Conservation (phyloP, 352 stramenopile genomes). For the Globisporangium lucens region DNA sequence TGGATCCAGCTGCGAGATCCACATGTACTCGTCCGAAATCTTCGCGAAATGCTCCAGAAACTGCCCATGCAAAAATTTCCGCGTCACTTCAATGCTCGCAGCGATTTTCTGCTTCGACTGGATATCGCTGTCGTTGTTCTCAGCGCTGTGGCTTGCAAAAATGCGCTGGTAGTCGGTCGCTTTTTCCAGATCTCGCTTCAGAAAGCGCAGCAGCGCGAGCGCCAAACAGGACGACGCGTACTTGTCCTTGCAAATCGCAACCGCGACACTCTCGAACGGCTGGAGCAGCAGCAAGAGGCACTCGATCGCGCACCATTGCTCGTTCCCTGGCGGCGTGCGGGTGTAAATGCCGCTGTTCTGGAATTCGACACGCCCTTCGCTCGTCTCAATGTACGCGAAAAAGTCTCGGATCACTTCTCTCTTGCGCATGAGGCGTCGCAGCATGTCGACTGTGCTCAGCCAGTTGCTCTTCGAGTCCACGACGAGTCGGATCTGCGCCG, state of each 20-base stretch:
- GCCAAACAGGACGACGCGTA: constrained; percentile 36
- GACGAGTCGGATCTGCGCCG: constrained; percentile 35
- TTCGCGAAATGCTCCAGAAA: constrained; percentile 37
- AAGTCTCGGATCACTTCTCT: constrained; percentile 42
- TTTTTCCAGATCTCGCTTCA: constrained; percentile 47
- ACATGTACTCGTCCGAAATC: constrained; percentile 37
- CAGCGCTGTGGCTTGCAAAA: constrained; percentile 24
- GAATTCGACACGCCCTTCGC: constrained; percentile 34
- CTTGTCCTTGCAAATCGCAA: constrained; percentile 42
- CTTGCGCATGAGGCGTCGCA: constrained; percentile 40
- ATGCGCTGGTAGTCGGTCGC: constrained; percentile 42
- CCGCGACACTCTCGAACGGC: constrained; percentile 45
- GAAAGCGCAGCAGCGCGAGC: constrained; percentile 39
- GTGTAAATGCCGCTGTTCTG: constrained; percentile 20
- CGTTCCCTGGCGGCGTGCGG: constrained; percentile 26
- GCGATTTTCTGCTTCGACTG: constrained; percentile 27
- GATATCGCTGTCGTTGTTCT: constrained; percentile 6
- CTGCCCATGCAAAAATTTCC: constrained; percentile 34
- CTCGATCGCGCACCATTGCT: constrained; percentile 42
- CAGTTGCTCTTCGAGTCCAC: constrained; percentile 41
- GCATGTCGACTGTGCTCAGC: constrained; percentile 48
- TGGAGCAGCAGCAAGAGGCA: constrained; percentile 38
- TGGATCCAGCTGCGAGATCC: constrained; percentile 47
- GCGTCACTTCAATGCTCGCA: constrained; percentile 28
- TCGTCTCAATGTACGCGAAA: constrained; percentile 41